phyloP scores from a whole-genome alignment of 768 basidiomycete genomes.

The Guyanaporus albipodus region DNA sequence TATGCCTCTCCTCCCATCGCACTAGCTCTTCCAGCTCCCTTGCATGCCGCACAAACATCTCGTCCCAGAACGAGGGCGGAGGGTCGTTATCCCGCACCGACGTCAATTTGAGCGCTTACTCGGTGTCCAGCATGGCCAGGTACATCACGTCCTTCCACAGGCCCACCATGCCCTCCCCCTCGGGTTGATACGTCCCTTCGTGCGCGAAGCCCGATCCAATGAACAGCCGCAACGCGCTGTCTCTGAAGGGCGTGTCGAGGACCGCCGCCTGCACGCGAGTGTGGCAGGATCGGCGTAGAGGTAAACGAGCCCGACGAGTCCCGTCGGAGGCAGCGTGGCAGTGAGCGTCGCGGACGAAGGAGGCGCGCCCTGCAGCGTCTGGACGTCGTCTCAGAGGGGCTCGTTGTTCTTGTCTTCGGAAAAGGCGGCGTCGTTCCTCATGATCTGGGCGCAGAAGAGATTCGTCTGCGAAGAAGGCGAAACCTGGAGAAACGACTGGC shows the following conservation, averaged over 20 bases:
- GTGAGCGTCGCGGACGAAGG: neutral
- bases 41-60: constrained; percentile 54
- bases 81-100: constrained; percentile 8
- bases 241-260: constrained; percentile 41
- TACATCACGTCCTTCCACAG: constrained; percentile 61
- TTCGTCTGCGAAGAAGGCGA: constrained; percentile 26
- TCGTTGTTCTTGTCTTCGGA: neutral
- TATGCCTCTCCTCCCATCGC: constrained; percentile 43
- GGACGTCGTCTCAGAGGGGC: neutral
- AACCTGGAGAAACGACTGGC: constrained; percentile 19
- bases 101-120: constrained; percentile 43
- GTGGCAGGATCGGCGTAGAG: constrained; percentile 20
- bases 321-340: neutral
- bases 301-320: constrained; percentile 26
- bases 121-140: constrained; percentile 57
- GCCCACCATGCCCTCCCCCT: constrained; percentile 31
- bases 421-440: neutral
- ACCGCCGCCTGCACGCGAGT: constrained; percentile 36
- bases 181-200: constrained; percentile 54
- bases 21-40: constrained; percentile 54
- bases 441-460: constrained; percentile 28
- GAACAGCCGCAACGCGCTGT: constrained; percentile 46
- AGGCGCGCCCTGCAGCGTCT: neutral
- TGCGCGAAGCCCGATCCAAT: constrained; percentile 49
- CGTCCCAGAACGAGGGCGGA: constrained; percentile 48